A percentile compares a stretch with the other conserved stretches of the same genome.
These are phyloP conservation scores for Recurvomyces mirabilis DNA, from an alignment of 495 filamentous ascomycete genomes.

Conservation along the genomic window DNA sequence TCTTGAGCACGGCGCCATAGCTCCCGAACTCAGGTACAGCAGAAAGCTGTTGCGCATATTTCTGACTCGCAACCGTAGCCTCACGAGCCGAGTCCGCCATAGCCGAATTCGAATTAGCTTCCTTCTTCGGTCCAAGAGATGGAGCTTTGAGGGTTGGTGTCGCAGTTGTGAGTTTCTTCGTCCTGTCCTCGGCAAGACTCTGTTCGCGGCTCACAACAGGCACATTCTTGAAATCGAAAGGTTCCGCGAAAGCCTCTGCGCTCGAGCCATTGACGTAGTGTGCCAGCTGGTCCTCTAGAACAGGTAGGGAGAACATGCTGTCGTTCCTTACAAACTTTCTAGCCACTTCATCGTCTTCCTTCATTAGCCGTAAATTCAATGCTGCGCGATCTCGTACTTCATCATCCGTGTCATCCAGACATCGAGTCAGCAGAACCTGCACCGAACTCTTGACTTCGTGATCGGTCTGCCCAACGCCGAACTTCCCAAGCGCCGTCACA, in stretches of 20 bases:
- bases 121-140: conserved; percentile 62
- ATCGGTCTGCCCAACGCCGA: conserved; percentile 93
- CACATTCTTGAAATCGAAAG: conserved; percentile 83
- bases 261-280: conserved; percentile 92
- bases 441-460: conserved; percentile 93
- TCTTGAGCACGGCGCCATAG: conserved; percentile 84
- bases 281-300: conserved; percentile 93
- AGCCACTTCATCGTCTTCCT: conserved; percentile 69
- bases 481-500: conserved; percentile 91
- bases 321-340: conserved; percentile 83
- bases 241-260: conserved; percentile 67
- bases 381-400: conserved; percentile 95
- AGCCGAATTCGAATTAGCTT: conserved; percentile 42
- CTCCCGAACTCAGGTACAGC: conserved; percentile 78
- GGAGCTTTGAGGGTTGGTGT: conserved; percentile 94
- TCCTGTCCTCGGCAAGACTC: conserved; percentile 91
- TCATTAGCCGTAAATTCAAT: conserved; percentile 79
- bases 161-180: conserved; percentile 84
- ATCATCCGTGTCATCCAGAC: conserved; percentile 93
- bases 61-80: conserved; percentile 66
- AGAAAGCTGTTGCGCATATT: conserved; percentile 77
- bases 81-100: conserved; percentile 62
- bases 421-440: conserved; percentile 80
- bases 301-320: conserved; percentile 86
- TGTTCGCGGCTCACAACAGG: conserved; percentile 95